Evolutionary conservation across 164 flowering plant genomes (phyloP).

Genomic region (Piper betle): DNA sequence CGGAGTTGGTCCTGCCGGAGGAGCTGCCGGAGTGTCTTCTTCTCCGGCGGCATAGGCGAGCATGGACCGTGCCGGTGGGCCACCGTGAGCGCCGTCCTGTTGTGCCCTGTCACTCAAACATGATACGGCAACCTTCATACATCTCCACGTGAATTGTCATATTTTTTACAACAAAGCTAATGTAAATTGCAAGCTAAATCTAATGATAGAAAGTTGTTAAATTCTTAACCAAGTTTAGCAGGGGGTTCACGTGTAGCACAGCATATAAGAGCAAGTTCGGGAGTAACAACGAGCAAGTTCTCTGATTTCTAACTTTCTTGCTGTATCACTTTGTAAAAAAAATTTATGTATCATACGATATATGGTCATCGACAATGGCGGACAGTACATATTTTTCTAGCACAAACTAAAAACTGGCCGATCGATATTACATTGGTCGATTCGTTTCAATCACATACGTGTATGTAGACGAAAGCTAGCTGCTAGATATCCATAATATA

Average conservation of each 20-base stretch:
- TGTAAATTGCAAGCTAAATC: not conserved
- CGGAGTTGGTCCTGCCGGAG: constrained; percentile 33
- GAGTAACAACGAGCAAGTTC: too few relatives aligned
- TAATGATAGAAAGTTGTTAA: not conserved
- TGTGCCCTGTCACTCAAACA: not conserved
- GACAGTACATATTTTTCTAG: too few relatives aligned
- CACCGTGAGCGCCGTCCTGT: constrained; percentile 10
- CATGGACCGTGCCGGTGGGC: constrained; percentile 54
- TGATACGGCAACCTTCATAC: too few relatives aligned
- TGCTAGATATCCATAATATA: not conserved
- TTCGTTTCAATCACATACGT: too few relatives aligned
- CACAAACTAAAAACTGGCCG: too few relatives aligned
- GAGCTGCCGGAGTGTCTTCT: constrained; percentile 13
- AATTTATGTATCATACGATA: too few relatives aligned
- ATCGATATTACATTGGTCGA: too few relatives aligned
- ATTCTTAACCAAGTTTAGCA: not conserved
- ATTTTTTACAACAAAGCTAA: not conserved
- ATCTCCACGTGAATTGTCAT: not conserved
- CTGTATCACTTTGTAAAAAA: not conserved
- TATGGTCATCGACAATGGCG: too few relatives aligned
- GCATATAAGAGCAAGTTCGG: too few relatives aligned
- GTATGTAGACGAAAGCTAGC: too few relatives aligned
- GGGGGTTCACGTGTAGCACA: not conserved
- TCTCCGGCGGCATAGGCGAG: constrained; percentile 5
- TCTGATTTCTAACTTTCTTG: not conserved